Percentiles rank a stretch among this genome's conserved stretches.
phyloP scores from a whole-genome alignment of 2,329 filamentous ascomycete species.

The Dothideomycetes sp. region DNA sequence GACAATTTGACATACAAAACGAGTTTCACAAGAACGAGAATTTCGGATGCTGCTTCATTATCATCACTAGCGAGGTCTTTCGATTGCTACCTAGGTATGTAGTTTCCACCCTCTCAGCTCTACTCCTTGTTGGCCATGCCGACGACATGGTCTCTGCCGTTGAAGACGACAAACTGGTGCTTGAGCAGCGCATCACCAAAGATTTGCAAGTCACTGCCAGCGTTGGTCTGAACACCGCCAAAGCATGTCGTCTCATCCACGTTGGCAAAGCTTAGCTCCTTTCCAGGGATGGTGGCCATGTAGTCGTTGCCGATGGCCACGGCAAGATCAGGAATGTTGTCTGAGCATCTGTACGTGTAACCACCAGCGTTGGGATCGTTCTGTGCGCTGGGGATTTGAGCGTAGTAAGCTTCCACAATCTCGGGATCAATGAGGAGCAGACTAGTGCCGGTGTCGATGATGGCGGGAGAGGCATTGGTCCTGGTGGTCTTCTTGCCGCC shows the following conservation, averaged over 20 bases:
- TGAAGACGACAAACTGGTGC: constrained; percentile 52
- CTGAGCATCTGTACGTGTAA: constrained; percentile 36
- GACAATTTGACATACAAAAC: no score
- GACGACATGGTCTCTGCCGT: constrained; percentile 35
- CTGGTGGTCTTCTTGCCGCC: constrained; percentile 47
- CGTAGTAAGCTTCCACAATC: constrained; percentile 38
- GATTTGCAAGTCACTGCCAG: constrained; percentile 48
- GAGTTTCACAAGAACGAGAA: no score
- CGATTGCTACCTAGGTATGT: no score
- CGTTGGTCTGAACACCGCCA: constrained; percentile 55
- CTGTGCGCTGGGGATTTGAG: constrained; percentile 30
- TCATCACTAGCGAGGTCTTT: constrained; percentile 3
- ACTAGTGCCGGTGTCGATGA: constrained; percentile 51
- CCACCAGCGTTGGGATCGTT: constrained; percentile 31
- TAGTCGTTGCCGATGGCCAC: constrained; percentile 49
- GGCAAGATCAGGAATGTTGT: constrained; percentile 35
- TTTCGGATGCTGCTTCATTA: constrained; percentile 7
- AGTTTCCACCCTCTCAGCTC: background rate
- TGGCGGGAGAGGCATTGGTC: constrained; percentile 36
- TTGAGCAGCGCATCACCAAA: constrained; percentile 54
- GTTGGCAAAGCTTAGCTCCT: constrained; percentile 44
- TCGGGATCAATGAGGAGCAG: constrained; percentile 50
- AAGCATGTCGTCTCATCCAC: constrained; percentile 51
- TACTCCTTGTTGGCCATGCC: constrained; percentile 12
- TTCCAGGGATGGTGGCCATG: constrained; percentile 25